Conservation (phyloP, 495 filamentous ascomycete genomes). For the Articulospora tetracladia region DNA sequence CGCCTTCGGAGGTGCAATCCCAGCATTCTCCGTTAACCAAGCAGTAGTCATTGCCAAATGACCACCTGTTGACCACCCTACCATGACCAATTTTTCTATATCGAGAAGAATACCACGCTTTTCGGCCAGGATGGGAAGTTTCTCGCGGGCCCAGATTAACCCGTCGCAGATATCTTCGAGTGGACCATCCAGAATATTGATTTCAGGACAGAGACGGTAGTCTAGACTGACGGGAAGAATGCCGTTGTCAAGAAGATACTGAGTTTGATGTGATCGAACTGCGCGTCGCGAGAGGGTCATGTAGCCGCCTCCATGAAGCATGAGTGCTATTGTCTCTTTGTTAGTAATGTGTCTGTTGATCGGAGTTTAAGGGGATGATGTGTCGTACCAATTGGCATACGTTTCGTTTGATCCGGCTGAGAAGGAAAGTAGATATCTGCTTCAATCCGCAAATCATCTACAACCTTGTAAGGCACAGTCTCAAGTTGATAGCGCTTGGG, state of each 20-base stretch:
- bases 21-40: slow-evolving; percentile 31
- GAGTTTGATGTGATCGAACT: slow-evolving; percentile 38
- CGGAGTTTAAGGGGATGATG: not conserved
- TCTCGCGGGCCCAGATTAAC: slow-evolving; percentile 36
- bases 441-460: slow-evolving; percentile 19
- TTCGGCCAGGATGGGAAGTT: slow-evolving; percentile 34
- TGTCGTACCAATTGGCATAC: slow-evolving; percentile 24
- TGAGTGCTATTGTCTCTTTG: slow-evolving; percentile 36
- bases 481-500: slow-evolving; percentile 15
- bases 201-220: slow-evolving; percentile 54
- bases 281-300: slow-evolving; percentile 42
- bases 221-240: slow-evolving; percentile 52
- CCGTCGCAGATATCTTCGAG: slow-evolving; percentile 48
- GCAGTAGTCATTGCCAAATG: slow-evolving; percentile 46
- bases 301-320: slow-evolving; percentile 56
- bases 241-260: slow-evolving; percentile 33
- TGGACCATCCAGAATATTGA: slow-evolving; percentile 41
- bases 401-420: not conserved
- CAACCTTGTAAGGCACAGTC: slow-evolving; percentile 27
- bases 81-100: slow-evolving; percentile 34
- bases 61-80: slow-evolving; percentile 58
- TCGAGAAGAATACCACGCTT: slow-evolving; percentile 32
- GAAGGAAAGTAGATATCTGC: slow-evolving; percentile 45
- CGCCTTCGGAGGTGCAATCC: slow-evolving; percentile 39
- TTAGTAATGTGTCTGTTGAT: not conserved